Evolutionary conservation across 2,329 filamentous ascomycete genomes (phyloP), one percentile per base, ranked within the genome.

Genomic region (Penicillium janthinellum): DNA sequence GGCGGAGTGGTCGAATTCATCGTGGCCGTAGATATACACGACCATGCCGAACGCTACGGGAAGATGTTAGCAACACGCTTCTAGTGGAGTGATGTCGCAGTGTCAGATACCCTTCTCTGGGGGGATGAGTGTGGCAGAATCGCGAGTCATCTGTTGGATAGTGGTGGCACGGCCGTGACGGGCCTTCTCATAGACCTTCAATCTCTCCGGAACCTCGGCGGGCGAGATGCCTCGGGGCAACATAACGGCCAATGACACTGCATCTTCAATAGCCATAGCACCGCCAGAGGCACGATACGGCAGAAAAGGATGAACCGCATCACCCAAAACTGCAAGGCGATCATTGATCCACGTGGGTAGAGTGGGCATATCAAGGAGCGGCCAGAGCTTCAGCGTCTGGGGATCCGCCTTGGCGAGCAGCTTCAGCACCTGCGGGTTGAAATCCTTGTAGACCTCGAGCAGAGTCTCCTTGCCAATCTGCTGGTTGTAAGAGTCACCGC

Each of bases 291-390:
- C 86, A 72, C 86, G 84, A 61, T 86, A 83, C 14, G 87, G 88
- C 0, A 87, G 75, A 66, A 90, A 89, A 0, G 88, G 87, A 69
- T 91, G 88, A 0, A 86, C 88, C 0, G 88, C 86, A 68, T 90
- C 88, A 0, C 88, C 88, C 0, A 90, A 71, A 0, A 90, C 71
- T 0, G 81, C 86, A 17, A 89, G 69, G 5, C 77, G 80, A 0
- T 74, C 83, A 2, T 83, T 80, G 0, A 79, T 76, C 83, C 86
- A 90, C 0, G 74, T 78, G 0, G 82, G 79, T 15, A 90, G 71
- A 1, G 79, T 74, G 4, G 84, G 81, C 84, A 89, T 88, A 63
- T 90, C 88, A 4, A 87, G 70, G 1, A 89, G 71, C 22, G 80
- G 81, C 86, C 85, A 89, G 0, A 86, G 74, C 56, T 83, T 86